Evolutionary conservation across 441 rosid genomes (phyloP), one percentile per base, ranked within the genome.

Genomic region (Croton laevigatus): DNA sequence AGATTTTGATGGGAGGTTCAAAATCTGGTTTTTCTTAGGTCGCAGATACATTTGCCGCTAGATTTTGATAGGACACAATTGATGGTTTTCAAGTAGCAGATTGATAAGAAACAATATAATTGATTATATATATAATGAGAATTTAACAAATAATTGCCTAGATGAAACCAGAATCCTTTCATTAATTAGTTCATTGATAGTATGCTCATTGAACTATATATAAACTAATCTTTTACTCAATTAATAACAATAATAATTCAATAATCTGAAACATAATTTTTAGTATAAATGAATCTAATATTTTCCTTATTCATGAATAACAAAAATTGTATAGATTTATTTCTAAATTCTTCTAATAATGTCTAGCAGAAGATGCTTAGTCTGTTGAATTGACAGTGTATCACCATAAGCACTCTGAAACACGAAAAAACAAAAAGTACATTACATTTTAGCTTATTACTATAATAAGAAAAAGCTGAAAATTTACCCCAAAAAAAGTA

Each of bases 361-460:
- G 72, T 90, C 86, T 59, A 69, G 72, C 42, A 90, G 84, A 66
- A 85, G 71, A 12, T 86, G 78, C 65, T 70, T 84, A 8, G 78
- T 78, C 72, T 78, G 82, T 60, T 84, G 70, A 66, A 79, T 75
- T 71, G 74, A 57, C 20, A 79, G 79, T 27, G 37, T 68, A 63
- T 73, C 77, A 38, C 82, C 88, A 60, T 70, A 72, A 32, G 68
- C 66, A 52, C 81, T 86, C 85, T 94, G 83, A 77, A 80, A 83
- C 20, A 73, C 62, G 13, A 38, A 8, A 22, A 20, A 2, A 45
- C 3, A 61, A 27, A 27, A 27, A 27, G 32, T 27, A 27, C 32
- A 63, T 46, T 68, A 14, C 46, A 16, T 52, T 52, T 38, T n/a
- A 6, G 57, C 57, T 52, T 52, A 16, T n/a, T 46, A 11, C 51